Conservation (phyloP, 257 asterid species). For the Verbena officinalis region DNA sequence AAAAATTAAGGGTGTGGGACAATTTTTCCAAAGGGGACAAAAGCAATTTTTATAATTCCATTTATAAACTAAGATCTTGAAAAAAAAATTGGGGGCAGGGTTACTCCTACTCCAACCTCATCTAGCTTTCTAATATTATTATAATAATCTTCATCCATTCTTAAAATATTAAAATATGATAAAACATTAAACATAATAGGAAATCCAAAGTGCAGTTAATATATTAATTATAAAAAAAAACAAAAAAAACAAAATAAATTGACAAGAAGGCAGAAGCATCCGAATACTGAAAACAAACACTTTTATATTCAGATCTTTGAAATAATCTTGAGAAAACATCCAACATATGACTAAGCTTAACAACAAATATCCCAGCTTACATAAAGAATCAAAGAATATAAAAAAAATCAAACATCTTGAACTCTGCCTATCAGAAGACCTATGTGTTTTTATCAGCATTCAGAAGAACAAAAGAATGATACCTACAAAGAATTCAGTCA, state of each 20-base stretch:
- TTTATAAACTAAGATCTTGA: too few species aligned
- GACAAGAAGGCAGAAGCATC: neutral
- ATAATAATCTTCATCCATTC: too few species aligned
- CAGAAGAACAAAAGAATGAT: slow-evolving; percentile 68
- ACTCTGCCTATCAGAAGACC: slow-evolving; percentile 9
- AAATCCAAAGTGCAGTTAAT: too few species aligned
- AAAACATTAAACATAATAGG: too few species aligned
- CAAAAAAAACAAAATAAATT: neutral
- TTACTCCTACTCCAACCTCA: too few species aligned
- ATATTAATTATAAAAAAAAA: neutral
- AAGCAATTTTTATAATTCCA: too few species aligned
- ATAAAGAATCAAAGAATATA: slow-evolving; percentile 38
- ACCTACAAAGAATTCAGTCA: slow-evolving; percentile 49
- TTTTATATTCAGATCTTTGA: slow-evolving; percentile 18
- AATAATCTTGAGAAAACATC: slow-evolving; percentile 19
- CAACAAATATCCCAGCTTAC: slow-evolving; percentile 1
- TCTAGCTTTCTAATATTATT: too few species aligned
- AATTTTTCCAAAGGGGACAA: too few species aligned
- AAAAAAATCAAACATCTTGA: slow-evolving; percentile 15
- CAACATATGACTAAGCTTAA: slow-evolving; percentile 18
- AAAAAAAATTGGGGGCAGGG: too few species aligned
- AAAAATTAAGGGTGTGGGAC: too few species aligned
- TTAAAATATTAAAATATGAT: too few species aligned
- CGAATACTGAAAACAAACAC: neutral
- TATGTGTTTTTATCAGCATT: slow-evolving; percentile 46